Percentiles rank a stretch among this genome's conserved stretches.
phyloP scores from a whole-genome alignment of 2,329 filamentous ascomycete species.

The Neonectria faginata region DNA sequence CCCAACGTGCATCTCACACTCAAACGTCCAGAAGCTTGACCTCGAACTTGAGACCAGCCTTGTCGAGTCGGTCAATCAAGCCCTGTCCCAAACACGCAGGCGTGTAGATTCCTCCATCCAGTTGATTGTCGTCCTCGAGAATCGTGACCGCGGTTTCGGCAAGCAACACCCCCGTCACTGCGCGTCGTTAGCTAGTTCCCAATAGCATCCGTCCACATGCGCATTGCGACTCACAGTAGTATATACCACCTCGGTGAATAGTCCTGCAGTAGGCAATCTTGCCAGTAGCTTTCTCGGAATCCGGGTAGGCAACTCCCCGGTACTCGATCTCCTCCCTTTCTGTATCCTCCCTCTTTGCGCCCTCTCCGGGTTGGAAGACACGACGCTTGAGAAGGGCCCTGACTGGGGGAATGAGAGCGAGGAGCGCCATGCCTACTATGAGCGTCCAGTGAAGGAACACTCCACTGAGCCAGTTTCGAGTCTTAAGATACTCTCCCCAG shows the following conservation, averaged over 20 bases:
- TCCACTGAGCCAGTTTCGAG: conserved; percentile 62
- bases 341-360: conserved; percentile 63
- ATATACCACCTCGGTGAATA: conserved; percentile 70
- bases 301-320: conserved; percentile 72
- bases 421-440: conserved; percentile 55
- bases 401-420: conserved; percentile 59
- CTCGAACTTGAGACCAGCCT: conserved; percentile 73
- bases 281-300: conserved; percentile 55
- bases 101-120: conserved; percentile 77
- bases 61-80: conserved; percentile 72
- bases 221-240: conserved; percentile 65
- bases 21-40: conserved; percentile 55
- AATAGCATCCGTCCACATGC: background rate
- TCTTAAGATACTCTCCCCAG: conserved; percentile 66
- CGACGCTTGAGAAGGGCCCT: conserved; percentile 57
- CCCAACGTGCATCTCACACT: conserved; percentile 3
- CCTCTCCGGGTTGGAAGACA: conserved; percentile 67
- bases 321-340: conserved; percentile 72
- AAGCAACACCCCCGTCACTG: conserved; percentile 74
- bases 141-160: conserved; percentile 74
- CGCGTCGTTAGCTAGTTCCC: conserved; percentile 18
- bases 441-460: conserved; percentile 63
- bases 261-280: conserved; percentile 68
- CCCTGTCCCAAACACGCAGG: conserved; percentile 76
- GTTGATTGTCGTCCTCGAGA: conserved; percentile 69